Evolutionary conservation across 2,329 filamentous ascomycete species (phyloP).

Genomic region (Colletotrichum magnum): DNA sequence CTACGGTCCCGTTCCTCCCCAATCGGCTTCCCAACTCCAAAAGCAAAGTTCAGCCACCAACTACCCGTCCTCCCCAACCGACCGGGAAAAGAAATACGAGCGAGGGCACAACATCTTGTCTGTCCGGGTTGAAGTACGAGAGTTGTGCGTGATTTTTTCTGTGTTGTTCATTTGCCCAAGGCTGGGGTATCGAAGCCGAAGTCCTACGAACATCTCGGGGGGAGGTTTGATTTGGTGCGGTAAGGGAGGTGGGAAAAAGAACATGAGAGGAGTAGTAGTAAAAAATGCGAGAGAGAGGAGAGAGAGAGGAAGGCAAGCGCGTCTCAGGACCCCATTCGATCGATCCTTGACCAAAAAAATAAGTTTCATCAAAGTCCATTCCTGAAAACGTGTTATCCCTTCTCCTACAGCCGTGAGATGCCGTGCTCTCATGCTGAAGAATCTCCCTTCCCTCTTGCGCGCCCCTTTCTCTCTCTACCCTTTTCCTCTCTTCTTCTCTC

Average conservation of each 20-base stretch:
- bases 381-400: conserved; percentile 30
- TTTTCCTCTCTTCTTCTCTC: background rate
- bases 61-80: too few species aligned
- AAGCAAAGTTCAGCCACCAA: too few species aligned
- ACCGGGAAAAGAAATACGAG: too few species aligned
- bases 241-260: conserved; percentile 6
- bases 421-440: conserved; percentile 38
- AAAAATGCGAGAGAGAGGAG: background rate
- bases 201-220: conserved; percentile 29
- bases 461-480: conserved; percentile 3
- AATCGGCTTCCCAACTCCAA: too few species aligned
- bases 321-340: conserved; percentile 25
- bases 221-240: background rate
- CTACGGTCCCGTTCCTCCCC: too few species aligned
- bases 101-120: background rate
- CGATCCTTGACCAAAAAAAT: conserved; percentile 27
- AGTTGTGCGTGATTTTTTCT: conserved; percentile 5
- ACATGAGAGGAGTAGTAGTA: background rate
- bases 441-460: conserved; percentile 1
- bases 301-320: background rate
- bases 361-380: conserved; percentile 37
- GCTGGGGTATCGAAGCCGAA: conserved; percentile 39
- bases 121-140: conserved; percentile 29
- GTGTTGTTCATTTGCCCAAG: conserved; percentile 30
- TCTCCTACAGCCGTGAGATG: conserved; percentile 34